Base-by-base conservation (phyloP, 352 stramenopile genomes). In the Phytophthora citrophthora region DNA sequence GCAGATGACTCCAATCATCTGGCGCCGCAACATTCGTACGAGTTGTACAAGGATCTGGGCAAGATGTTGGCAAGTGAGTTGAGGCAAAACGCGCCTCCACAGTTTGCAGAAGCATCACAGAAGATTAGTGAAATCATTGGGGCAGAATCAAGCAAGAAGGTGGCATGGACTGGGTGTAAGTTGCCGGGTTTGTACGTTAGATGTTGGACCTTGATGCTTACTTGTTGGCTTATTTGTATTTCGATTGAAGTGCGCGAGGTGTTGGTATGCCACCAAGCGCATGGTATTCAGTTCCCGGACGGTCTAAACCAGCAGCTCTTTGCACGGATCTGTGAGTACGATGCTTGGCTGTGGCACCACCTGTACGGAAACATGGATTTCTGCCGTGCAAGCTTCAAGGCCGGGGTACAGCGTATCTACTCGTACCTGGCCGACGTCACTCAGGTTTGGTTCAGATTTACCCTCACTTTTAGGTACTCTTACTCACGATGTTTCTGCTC, bases 311-410 rank as follows among this genome's bases (percentile, higher is more conserved):
- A 76, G 10, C 77, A 88, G 41, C 70, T 93, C 12, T 93, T 91
- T 31, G 55, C 68, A 4, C 75, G 86, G 40, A 79, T 93, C 24
- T 72, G 79, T 51, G 70, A 88, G 20, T 81, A 87, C 12, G 83
- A 92, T 41, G 84, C 79, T 6, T 92, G 83, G 84, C 52, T 93
- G 43, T 95, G 83, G 86, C 76, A 91, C 36, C 79, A 76, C 8
- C 58, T 92, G 12, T 93, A 93, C 64, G 76, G 81, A 46, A 88
- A 89, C 46, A 72, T 69, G 26, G 74, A 88, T 34, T 87, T 92
- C 46, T 91, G 82, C 63, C 70, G 77, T 9, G 64, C 58, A 27
- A 88, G 81, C 58, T 95, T 93, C 61, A 70, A 62, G 32, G 54
- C 68, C 27, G 86, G 81, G 18, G 78, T 93, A 15, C 54, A 74